Evolutionary conservation across 2,329 filamentous ascomycete genomes (phyloP).

Genomic region (Ploettnerulaceae sp.): DNA sequence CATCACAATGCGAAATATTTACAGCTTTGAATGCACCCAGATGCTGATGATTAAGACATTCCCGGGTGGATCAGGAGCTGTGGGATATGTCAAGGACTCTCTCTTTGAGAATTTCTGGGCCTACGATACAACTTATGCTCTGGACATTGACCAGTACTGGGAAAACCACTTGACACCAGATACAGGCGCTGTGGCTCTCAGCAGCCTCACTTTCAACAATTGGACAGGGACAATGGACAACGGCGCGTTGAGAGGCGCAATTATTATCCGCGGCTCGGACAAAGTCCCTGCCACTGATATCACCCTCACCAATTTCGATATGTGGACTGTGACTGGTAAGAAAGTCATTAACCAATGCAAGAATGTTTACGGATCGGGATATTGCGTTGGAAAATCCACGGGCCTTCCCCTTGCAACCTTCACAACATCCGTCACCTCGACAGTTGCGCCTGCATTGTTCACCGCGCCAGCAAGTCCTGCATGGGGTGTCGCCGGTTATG

Average conservation of each 20-base stretch:
- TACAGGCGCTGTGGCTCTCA: slow-evolving; percentile 28
- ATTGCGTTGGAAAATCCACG: slow-evolving; percentile 27
- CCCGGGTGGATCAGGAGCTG: slow-evolving; percentile 34
- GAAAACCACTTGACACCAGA: slow-evolving; percentile 23
- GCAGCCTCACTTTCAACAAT: slow-evolving; percentile 29
- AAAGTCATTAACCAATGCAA: slow-evolving; percentile 33
- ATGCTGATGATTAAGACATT: slow-evolving; percentile 39
- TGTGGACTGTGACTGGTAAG: slow-evolving; percentile 34
- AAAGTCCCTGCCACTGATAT: slow-evolving; percentile 33
- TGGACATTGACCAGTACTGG: slow-evolving; percentile 30
- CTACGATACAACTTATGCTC: slow-evolving; percentile 25
- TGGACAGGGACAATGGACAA: slow-evolving; percentile 34
- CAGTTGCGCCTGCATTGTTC: slow-evolving; percentile 32
- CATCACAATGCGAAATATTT: slow-evolving; percentile 33
- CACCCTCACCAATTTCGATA: slow-evolving; percentile 33
- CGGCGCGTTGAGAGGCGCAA: slow-evolving; percentile 29
- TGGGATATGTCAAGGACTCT: slow-evolving; percentile 35
- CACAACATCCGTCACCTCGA: slow-evolving; percentile 32
- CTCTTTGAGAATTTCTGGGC: slow-evolving; percentile 33
- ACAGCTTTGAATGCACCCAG: slow-evolving; percentile 35
- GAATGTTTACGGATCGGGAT: slow-evolving; percentile 35
- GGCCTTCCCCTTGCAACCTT: slow-evolving; percentile 24
- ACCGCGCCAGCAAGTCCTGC: slow-evolving; percentile 29
- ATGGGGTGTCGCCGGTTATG: slow-evolving; percentile 35
- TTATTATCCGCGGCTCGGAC: slow-evolving; percentile 34